phyloP scores from a whole-genome alignment of 75 land plant species.

The Cryptomeria japonica region DNA sequence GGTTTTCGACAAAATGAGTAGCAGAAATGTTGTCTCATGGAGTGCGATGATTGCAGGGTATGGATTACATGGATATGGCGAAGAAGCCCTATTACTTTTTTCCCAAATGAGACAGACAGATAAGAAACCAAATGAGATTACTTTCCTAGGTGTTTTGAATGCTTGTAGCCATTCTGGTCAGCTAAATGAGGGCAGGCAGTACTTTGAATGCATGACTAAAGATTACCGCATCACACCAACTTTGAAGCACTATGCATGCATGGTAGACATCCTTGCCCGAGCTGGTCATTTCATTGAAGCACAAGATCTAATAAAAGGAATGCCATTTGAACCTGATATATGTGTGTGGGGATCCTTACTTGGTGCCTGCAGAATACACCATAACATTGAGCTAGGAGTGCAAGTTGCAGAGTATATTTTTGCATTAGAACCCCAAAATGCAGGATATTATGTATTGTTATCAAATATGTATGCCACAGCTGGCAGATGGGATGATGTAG shows the following conservation, averaged over 20 bases:
- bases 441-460: slow-evolving; percentile 42
- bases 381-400: slow-evolving; percentile 36
- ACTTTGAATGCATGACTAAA: slow-evolving; percentile 5
- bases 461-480: slow-evolving; percentile 47
- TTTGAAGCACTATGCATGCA: slow-evolving; percentile 46
- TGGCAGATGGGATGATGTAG: slow-evolving; percentile 51
- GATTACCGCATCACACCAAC: slow-evolving; percentile 19
- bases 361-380: slow-evolving; percentile 36
- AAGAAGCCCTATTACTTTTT: slow-evolving; percentile 23
- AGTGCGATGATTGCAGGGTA: slow-evolving; percentile 50
- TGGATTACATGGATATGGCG: slow-evolving; percentile 29
- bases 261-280: slow-evolving; percentile 46
- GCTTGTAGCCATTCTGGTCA: slow-evolving; percentile 26
- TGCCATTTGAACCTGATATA: slow-evolving; percentile 41
- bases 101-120: slow-evolving; percentile 5
- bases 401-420: slow-evolving; percentile 21
- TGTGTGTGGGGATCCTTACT: slow-evolving; percentile 46
- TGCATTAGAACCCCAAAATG: slow-evolving; percentile 38
- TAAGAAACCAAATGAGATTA: slow-evolving; percentile 21
- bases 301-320: slow-evolving; percentile 29
- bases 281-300: slow-evolving; percentile 47
- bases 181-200: slow-evolving; percentile 13
- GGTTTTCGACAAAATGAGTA: slow-evolving; percentile 20
- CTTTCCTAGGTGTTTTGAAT: slow-evolving; percentile 25
- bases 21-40: slow-evolving; percentile 27